Evolutionary conservation across 768 basidiomycete genomes (phyloP).

Genomic region (Galerina marginata): DNA sequence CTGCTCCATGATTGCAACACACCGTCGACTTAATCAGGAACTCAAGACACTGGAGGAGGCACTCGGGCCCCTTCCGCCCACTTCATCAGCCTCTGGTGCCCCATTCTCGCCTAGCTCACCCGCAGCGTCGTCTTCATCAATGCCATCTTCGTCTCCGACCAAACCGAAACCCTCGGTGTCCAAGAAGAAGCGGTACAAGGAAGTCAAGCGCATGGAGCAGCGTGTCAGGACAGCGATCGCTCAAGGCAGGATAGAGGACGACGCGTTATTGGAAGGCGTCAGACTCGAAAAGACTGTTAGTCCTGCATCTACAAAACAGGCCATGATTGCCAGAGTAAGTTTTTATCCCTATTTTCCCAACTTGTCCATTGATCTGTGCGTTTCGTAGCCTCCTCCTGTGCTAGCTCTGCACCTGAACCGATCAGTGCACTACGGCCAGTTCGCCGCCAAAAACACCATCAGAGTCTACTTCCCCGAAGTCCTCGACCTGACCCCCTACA

Average conservation of each 20-base stretch:
- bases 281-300: conserved; percentile 80
- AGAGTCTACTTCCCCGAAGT: conserved; percentile 83
- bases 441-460: conserved; percentile 86
- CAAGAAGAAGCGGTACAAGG: conserved; percentile 77
- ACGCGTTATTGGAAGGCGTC: conserved; percentile 67
- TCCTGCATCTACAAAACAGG: conserved; percentile 82
- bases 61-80: conserved; percentile 16
- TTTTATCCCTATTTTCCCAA: background rate
- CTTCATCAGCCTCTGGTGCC: no score
- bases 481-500: conserved; percentile 89
- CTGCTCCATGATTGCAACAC: conserved; percentile 86
- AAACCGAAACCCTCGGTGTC: conserved; percentile 61
- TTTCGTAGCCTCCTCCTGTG: conserved; percentile 77
- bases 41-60: conserved; percentile 59
- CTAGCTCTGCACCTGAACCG: conserved; percentile 92
- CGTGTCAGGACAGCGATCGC: conserved; percentile 68
- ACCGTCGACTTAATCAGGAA: conserved; percentile 65
- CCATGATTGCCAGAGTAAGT: conserved; percentile 89
- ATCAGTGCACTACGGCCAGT: conserved; percentile 77
- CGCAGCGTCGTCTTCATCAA: conserved; percentile 17
- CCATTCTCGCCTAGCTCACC: conserved; percentile 15
- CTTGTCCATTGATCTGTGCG: background rate
- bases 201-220: conserved; percentile 68
- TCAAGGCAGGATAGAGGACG: conserved; percentile 82
- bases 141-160: conserved; percentile 19